Evolutionary conservation across 495 filamentous ascomycete genomes (phyloP), one percentile per base, ranked within the genome.

Genomic region (Aspergillus egyptiacus): DNA sequence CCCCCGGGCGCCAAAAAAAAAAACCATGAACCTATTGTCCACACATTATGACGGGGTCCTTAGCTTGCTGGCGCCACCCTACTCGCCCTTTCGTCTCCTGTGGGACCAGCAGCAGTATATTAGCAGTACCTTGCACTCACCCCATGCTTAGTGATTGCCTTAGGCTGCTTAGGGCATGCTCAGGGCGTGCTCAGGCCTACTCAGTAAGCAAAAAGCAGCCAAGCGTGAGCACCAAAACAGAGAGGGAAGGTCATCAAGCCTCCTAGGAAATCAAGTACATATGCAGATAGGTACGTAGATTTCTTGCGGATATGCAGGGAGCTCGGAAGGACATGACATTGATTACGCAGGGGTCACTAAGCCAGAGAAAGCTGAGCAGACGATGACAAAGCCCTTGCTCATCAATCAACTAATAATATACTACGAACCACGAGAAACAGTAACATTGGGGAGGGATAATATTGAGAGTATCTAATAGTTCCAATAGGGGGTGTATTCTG

Each of bases 171-270:
- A 45, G 41, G n/a, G 25, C 41, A 17, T 45, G 41, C 41, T 45
- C 41, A 32, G 38, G 38, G 17, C 38, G 24, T 57, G 48, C 52
- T 59, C 48, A 50, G 52, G 28, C 55, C 46, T 63, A 59, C 57
- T 62, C 54, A 53, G 51, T 56, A 54, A 60, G 56, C 57, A 57
- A 63, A 63, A 56, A 59, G 60, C 57, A 45, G 59, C 56, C 38
- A 62, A 51, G 57, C 54, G 54, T 60, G 60, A 63, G 60, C 60
- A 63, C 60, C 60, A 60, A 60, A 63, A 60, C 38, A 23, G 38
- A 41, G 28, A 41, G 9, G 38, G 23, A 41, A 43, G 25, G 25
- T 27, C 40, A 43, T 3, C n/a, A n/a, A n/a, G n/a, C n/a, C n/a
- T n/a, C n/a, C n/a, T 43, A 43, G 40, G 32, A 43, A 43, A 43